Conservation (phyloP, 805 yeast species). For the Metschnikowia continentalis region DNA sequence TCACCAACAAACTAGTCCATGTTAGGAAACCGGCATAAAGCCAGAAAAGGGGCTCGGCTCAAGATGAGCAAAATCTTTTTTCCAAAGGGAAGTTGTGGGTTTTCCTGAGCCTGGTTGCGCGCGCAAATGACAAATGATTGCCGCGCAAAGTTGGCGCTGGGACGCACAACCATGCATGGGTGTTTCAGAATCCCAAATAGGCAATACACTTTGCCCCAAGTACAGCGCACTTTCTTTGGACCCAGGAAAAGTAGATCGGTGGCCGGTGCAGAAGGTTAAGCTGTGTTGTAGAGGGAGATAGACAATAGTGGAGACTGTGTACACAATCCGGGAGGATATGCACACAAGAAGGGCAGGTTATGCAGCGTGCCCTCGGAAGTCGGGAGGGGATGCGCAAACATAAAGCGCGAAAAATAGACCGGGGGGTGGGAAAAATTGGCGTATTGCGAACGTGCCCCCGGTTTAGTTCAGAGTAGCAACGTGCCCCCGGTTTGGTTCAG, state of each 20-base stretch:
- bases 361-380: conserved; percentile 2
- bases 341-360: neutral
- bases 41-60: neutral
- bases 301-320: too few species aligned
- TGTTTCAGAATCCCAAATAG: neutral
- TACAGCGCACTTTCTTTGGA: too few species aligned
- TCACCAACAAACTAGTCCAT: neutral
- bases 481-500: too few species aligned
- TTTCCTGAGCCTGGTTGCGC: too few species aligned
- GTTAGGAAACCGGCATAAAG: too few species aligned
- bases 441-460: neutral
- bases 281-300: neutral
- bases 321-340: too few species aligned
- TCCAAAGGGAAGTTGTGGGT: neutral
- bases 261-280: neutral
- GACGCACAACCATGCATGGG: neutral
- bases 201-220: neutral
- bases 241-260: neutral
- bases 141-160: neutral
- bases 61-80: neutral
- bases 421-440: neutral
- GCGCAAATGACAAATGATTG: neutral
- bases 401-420: neutral
- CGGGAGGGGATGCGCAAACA: neutral
- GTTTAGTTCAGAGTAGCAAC: too few species aligned